phyloP scores from a whole-genome alignment of 1,139 yeast species.

The Yamadazyma buinensis region DNA sequence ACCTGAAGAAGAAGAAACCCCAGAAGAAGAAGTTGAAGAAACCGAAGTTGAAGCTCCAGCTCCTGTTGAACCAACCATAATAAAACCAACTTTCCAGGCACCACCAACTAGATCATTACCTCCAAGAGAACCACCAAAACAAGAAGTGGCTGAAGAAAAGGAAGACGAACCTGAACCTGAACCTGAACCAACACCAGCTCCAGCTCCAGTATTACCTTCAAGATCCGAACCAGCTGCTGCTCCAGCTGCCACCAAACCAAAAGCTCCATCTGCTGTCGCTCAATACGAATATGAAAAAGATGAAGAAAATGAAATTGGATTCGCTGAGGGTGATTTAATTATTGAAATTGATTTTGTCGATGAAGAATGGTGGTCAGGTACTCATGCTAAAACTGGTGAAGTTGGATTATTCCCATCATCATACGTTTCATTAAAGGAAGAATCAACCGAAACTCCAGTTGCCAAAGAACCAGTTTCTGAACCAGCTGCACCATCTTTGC shows the following conservation, averaged over 20 bases:
- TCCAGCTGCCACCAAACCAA: conserved; percentile 14
- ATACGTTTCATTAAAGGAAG: conserved; percentile 50
- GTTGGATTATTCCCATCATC: conserved; percentile 72
- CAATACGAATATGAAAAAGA: conserved; percentile 68
- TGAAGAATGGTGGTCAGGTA: conserved; percentile 84
- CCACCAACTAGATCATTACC: conserved; percentile 18
- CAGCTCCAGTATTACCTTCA: conserved; percentile 14
- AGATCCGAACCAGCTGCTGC: conserved; percentile 12
- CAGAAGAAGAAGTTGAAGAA: conserved; percentile 18
- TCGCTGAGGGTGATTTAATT: conserved; percentile 63
- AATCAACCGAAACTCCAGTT: conserved; percentile 8
- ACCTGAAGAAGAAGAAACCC: conserved; percentile 10
- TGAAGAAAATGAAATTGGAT: conserved; percentile 70
- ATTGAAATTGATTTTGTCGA: conserved; percentile 66
- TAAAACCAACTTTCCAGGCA: conserved; percentile 17
- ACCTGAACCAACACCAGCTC: conserved; percentile 10
- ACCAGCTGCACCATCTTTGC: conserved; percentile 17
- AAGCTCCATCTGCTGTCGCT: conserved; percentile 48
- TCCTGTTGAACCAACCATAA: conserved; percentile 13
- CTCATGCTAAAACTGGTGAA: conserved; percentile 54
- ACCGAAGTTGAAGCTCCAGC: conserved; percentile 14
- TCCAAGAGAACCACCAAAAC: conserved; percentile 15
- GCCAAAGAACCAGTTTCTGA: conserved; percentile 19
- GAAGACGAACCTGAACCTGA: conserved; percentile 15
- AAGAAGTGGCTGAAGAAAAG: conserved; percentile 14